These are phyloP conservation scores for Mediolabrus comicus DNA, from an alignment of 108 stramenopile genomes.

Conservation along the genomic window DNA sequence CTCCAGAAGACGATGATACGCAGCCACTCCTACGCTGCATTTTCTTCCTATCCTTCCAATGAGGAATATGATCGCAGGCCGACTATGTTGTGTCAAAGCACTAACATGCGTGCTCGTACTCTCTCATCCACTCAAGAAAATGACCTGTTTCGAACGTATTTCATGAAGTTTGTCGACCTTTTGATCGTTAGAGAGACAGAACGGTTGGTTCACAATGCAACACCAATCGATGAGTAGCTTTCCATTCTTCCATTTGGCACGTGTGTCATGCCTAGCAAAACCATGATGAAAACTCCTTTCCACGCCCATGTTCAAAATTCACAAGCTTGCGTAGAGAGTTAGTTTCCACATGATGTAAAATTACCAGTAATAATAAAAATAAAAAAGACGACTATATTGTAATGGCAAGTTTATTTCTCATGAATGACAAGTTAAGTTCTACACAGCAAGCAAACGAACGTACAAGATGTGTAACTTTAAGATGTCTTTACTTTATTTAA, in stretches of 20 bases:
- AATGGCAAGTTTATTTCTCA: neutral
- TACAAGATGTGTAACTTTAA: neutral
- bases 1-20: neutral
- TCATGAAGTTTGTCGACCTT: slow-evolving; percentile 74
- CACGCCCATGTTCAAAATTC: slow-evolving; percentile 3
- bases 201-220: slow-evolving; percentile 23
- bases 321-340: neutral
- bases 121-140: slow-evolving; percentile 38
- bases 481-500: no score
- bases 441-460: no score
- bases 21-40: neutral
- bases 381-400: neutral
- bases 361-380: neutral
- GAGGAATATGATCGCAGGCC: slow-evolving; percentile 14
- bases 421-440: no score
- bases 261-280: no score
- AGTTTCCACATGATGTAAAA: neutral
- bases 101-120: slow-evolving; percentile 1
- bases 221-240: neutral
- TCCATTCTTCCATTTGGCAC: neutral
- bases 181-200: slow-evolving; percentile 74
- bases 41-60: neutral
- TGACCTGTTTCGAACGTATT: slow-evolving; percentile 67
- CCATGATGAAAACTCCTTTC: neutral
- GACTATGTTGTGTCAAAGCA: neutral